Percentiles rank a stretch among this genome's conserved stretches.
Conservation (phyloP, 2,329 filamentous ascomycete species). For the Epichloe uncinata region DNA sequence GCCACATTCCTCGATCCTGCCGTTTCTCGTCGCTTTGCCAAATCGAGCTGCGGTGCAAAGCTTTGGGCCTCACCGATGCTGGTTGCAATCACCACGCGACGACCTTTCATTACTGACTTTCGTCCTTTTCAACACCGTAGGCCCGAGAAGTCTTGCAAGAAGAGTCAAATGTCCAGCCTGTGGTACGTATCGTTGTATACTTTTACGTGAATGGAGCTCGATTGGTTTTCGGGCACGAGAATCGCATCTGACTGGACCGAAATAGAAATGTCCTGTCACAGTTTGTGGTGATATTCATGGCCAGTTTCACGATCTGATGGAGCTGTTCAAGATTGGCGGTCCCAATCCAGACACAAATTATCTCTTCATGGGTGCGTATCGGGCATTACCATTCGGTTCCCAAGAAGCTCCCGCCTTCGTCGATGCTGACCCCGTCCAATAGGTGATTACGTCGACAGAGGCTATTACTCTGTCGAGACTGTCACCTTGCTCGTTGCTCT, state of each 20-base stretch:
- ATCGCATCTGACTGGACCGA: constrained; percentile 1
- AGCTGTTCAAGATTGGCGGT: constrained; percentile 97
- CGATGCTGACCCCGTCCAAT: constrained; percentile 4
- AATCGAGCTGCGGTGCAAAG: not conserved
- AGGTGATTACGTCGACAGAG: constrained; percentile 98
- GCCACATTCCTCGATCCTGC: not conserved
- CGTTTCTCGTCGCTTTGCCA: not conserved
- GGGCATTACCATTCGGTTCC: not conserved
- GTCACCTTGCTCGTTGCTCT: constrained; percentile 91
- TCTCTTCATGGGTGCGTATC: constrained; percentile 81
- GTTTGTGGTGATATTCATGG: constrained; percentile 99
- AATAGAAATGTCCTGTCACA: constrained; percentile 91
- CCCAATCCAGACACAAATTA: constrained; percentile 98
- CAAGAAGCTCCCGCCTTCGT: not conserved
- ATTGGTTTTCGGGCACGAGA: not conserved
- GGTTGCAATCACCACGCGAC: not conserved
- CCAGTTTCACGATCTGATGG: constrained; percentile 98
- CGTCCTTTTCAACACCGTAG: constrained; percentile 29
- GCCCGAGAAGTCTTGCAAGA: constrained; percentile 93
- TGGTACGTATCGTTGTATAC: constrained; percentile 46
- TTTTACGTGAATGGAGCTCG: not conserved
- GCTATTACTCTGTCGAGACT: constrained; percentile 98
- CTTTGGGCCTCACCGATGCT: not conserved
- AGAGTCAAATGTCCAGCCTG: constrained; percentile 97
- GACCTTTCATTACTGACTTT: constrained; percentile 16